A percentile compares a stretch with the other conserved stretches of the same genome.
Evolutionary conservation across 2,329 filamentous ascomycete genomes (phyloP).

Genomic region (Sclerotinia spermophila): DNA sequence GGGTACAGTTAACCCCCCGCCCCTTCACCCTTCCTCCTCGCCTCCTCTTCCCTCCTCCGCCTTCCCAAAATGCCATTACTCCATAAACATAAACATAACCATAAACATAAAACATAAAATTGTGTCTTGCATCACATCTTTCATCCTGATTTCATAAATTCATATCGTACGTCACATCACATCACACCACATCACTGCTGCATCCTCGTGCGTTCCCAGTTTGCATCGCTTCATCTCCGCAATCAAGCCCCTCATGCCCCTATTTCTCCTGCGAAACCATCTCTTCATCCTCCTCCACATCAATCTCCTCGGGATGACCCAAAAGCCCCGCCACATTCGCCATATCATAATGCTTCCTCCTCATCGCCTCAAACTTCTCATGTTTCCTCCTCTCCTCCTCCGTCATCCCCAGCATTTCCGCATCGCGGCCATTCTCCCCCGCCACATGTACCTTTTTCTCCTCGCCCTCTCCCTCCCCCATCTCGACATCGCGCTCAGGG

Average conservation of each 20-base stretch:
- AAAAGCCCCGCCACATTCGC: slow-evolving; percentile 84
- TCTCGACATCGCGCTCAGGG: slow-evolving; percentile 45
- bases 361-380: slow-evolving; percentile 80
- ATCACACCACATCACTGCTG: no score
- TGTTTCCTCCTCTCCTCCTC: slow-evolving; percentile 87
- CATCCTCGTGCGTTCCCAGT: no score
- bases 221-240: no score
- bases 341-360: slow-evolving; percentile 99
- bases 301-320: slow-evolving; percentile 67
- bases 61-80: no score
- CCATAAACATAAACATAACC: no score
- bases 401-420: slow-evolving; percentile 48
- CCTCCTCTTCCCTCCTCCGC: no score
- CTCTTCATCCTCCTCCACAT: slow-evolving; percentile 52
- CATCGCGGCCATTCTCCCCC: slow-evolving; percentile 49
- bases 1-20: no score
- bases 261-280: slow-evolving; percentile 34
- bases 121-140: no score
- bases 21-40: no score
- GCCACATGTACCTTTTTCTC: slow-evolving; percentile 78
- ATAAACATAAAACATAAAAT: no score
- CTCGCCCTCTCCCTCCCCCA: slow-evolving; percentile 41
- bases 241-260: background rate
- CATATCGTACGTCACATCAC: background rate
- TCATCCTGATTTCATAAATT: background rate